Evolutionary conservation across 306 rosid species (phyloP), one percentile per base, ranked within the genome.

Genomic region (Rubus idaeus): DNA sequence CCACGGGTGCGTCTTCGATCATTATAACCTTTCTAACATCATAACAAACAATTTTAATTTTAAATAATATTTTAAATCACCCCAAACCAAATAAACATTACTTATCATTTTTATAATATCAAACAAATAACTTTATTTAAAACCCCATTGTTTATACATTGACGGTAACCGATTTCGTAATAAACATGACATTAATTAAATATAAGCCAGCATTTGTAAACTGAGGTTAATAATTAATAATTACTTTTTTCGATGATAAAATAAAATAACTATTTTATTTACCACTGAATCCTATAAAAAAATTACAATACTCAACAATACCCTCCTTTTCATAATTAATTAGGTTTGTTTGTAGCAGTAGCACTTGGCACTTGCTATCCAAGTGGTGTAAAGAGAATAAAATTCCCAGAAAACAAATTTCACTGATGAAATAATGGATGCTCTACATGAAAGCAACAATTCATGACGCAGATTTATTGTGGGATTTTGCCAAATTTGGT

Each of bases 401-500:
- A 42, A 57, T 57, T 57, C 44, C 5, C 8, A 12, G 3, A 12
- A 58, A 73, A 4, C 35, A n/a, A 66, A 37, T 37, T 41, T 14
- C 2, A 40, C 40, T 20, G 10, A 21, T 42, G 23, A 2, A n/a
- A 8, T 26, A 18, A 42, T 44, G 4, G 77, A 58, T 6, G 17
- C 56, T 74, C 46, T 10, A 74, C 69, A 26, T 46, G 78, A 74
- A 74, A 61, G 70, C 47, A 45, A 74, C 70, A 74, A 17, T 30
- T 60, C 70, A 61, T 61, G 78, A 74, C n/a, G 46, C 58, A 45
- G 78, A 61, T 46, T 60, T 50, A 37, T 46, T 46, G 60, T 74
- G 58, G 16, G 70, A 74, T 3, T 46, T 74, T 60, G 46, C 60
- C 58, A 60, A 60, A 45, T 60, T 35, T 73, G 56, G 56, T 8